Evolutionary conservation across 495 filamentous ascomycete species (phyloP).

Genomic region (Penicillium manginii): DNA sequence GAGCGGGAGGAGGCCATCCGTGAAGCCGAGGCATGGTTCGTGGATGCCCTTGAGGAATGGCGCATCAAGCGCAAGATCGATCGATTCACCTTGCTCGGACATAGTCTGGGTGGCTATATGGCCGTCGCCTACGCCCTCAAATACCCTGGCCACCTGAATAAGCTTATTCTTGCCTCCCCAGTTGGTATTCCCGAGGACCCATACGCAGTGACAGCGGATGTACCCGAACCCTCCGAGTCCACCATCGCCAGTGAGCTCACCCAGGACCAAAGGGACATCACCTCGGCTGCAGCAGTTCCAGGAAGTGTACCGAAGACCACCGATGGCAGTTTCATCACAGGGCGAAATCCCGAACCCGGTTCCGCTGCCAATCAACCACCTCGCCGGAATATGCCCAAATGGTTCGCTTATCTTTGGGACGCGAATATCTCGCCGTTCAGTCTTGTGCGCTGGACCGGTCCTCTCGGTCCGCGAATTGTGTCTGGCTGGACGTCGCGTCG

Average conservation of each 20-base stretch:
- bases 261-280: conserved; percentile 68
- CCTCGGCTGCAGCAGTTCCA: conserved; percentile 30
- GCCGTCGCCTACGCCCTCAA: conserved; percentile 94
- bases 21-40: conserved; percentile 94
- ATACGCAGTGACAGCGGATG: conserved; percentile 78
- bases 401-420: conserved; percentile 93
- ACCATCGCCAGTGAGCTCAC: conserved; percentile 72
- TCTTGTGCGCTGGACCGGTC: conserved; percentile 86
- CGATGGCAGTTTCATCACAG: conserved; percentile 64
- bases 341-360: conserved; percentile 29
- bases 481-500: conserved; percentile 93
- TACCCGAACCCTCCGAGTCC: conserved; percentile 76
- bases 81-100: conserved; percentile 88
- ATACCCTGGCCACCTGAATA: conserved; percentile 91
- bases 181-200: conserved; percentile 96
- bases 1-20: conserved; percentile 78
- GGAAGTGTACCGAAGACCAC: conserved; percentile 45
- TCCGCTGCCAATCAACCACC: conserved; percentile 43
- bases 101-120: conserved; percentile 93
- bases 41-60: conserved; percentile 97
- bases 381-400: conserved; percentile 73
- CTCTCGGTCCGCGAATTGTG: conserved; percentile 85
- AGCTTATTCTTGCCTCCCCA: conserved; percentile 91
- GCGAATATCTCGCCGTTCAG: conserved; percentile 95
- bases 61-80: conserved; percentile 85